A percentile compares a stretch with the other conserved stretches of the same genome.
Evolutionary conservation across 2,329 filamentous ascomycete genomes (phyloP).

Genomic region (Ramichloridium luteum): DNA sequence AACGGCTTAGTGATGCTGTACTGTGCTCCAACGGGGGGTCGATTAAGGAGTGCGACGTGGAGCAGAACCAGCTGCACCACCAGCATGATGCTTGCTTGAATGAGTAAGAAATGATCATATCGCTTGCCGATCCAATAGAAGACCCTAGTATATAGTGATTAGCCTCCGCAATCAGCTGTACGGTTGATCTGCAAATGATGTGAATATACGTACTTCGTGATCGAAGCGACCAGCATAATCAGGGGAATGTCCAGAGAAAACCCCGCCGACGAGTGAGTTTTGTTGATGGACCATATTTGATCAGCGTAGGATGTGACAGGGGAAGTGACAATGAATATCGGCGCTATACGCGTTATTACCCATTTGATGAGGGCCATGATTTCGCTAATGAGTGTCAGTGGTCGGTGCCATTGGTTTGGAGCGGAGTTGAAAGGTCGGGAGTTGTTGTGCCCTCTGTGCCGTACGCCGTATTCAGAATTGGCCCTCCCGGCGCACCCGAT

Average conservation of each 20-base stretch:
- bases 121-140: slow-evolving; percentile 55
- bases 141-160: slow-evolving; percentile 31
- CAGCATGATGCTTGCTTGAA: slow-evolving; percentile 50
- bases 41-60: slow-evolving; percentile 48
- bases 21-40: slow-evolving; percentile 30
- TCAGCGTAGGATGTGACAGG: slow-evolving; percentile 55
- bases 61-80: slow-evolving; percentile 45
- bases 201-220: slow-evolving; percentile 42
- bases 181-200: too few species aligned
- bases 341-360: slow-evolving; percentile 25
- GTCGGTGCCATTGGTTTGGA: too few species aligned
- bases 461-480: too few species aligned
- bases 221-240: slow-evolving; percentile 54
- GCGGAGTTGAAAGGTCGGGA: too few species aligned
- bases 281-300: slow-evolving; percentile 54
- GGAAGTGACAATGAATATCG: slow-evolving; percentile 44
- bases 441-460: too few species aligned
- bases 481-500: too few species aligned
- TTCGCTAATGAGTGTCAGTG: slow-evolving; percentile 12
- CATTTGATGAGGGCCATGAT: slow-evolving; percentile 24
- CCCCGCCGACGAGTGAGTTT: slow-evolving; percentile 45
- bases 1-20: slow-evolving; percentile 44
- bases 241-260: slow-evolving; percentile 56
- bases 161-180: too few species aligned
- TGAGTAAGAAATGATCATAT: slow-evolving; percentile 46